Conservation (phyloP, 1,284 basidiomycete genomes). For the Termitomyces sp. region DNA sequence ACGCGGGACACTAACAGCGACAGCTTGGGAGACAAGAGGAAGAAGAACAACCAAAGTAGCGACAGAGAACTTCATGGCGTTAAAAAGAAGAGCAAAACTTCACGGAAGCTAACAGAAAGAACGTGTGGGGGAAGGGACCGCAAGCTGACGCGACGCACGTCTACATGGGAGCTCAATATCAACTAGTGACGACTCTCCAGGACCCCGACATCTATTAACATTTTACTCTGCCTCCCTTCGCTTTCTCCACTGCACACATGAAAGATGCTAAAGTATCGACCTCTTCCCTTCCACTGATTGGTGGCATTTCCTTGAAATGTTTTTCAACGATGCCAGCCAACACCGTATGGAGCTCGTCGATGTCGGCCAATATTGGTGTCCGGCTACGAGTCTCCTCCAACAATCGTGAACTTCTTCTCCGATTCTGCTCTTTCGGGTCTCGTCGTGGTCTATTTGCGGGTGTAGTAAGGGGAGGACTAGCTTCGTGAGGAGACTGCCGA, state of each 20-base stretch:
- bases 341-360: constrained; percentile 58
- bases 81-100: constrained; percentile 35
- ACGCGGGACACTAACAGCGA: constrained; percentile 26
- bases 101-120: constrained; percentile 29
- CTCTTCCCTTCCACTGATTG: constrained; percentile 61
- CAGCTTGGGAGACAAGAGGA: constrained; percentile 38
- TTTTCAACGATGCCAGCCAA: constrained; percentile 62
- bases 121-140: constrained; percentile 18
- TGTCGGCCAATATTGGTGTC: constrained; percentile 61
- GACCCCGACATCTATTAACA: constrained; percentile 10
- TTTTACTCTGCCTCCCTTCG: constrained; percentile 41
- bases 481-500: constrained; percentile 40
- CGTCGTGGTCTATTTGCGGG: constrained; percentile 66
- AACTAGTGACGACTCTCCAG: background rate
- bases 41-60: constrained; percentile 38
- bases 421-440: constrained; percentile 50
- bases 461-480: constrained; percentile 44
- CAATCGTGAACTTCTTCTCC: constrained; percentile 62
- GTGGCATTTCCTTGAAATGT: constrained; percentile 56
- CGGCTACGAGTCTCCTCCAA: constrained; percentile 55
- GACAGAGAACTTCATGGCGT: constrained; percentile 47
- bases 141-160: constrained; percentile 23
- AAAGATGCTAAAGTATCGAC: constrained; percentile 76
- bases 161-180: constrained; percentile 2
- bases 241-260: constrained; percentile 63